A percentile compares a stretch with the other conserved stretches of the same genome.
phyloP scores from a whole-genome alignment of 2,329 filamentous ascomycete species.

The Lachnellula occidentalis region DNA sequence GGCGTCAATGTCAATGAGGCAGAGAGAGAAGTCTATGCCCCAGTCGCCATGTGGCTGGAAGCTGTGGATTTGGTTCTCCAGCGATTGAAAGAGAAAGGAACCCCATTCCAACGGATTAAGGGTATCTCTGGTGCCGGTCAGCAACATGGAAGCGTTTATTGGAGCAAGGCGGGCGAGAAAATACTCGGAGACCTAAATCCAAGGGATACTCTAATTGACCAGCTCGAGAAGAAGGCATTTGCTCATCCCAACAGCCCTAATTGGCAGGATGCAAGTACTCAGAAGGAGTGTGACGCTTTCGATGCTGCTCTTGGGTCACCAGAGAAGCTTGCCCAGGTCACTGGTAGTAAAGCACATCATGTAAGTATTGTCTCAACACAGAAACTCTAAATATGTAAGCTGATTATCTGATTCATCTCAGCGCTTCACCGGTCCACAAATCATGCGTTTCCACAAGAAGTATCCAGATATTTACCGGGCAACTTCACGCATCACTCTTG shows the following conservation, averaged over 20 bases:
- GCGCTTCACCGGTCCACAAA: conserved; percentile 97
- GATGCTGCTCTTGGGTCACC: conserved; percentile 64
- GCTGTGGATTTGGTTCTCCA: conserved; percentile 79
- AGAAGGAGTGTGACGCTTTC: conserved; percentile 84
- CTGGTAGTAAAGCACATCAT: conserved; percentile 92
- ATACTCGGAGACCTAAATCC: conserved; percentile 57
- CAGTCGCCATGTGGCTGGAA: conserved; percentile 91
- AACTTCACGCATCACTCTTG: conserved; percentile 82
- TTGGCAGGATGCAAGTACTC: conserved; percentile 97
- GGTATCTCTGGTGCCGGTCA: conserved; percentile 90
- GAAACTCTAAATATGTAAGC: neutral
- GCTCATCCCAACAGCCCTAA: conserved; percentile 87
- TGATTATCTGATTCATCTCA: conserved; percentile 32
- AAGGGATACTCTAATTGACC: conserved; percentile 60
- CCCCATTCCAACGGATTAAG: conserved; percentile 68
- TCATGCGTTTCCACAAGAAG: conserved; percentile 77
- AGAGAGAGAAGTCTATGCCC: conserved; percentile 86
- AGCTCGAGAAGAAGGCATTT: conserved; percentile 63
- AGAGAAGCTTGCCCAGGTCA: conserved; percentile 67
- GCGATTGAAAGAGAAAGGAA: conserved; percentile 62
- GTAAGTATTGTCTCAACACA: conserved; percentile 44
- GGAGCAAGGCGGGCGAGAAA: conserved; percentile 64
- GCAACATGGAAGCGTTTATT: conserved; percentile 97
- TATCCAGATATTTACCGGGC: conserved; percentile 75
- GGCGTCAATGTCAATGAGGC: conserved; percentile 78